Conservation (phyloP, 2,329 filamentous ascomycete genomes). For the Neodidymelliopsis sp. region DNA sequence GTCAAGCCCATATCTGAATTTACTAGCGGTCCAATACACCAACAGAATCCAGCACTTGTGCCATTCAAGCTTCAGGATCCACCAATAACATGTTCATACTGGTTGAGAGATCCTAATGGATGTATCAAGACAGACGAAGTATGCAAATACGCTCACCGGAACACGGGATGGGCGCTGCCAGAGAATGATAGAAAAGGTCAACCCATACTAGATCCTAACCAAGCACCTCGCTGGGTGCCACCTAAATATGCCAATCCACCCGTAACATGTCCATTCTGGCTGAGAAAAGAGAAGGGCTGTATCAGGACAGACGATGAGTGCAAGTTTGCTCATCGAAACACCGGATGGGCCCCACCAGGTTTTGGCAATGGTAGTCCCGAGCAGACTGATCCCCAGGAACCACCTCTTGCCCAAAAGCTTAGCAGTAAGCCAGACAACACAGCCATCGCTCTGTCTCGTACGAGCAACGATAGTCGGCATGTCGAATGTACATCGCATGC, state of each 20-base stretch:
- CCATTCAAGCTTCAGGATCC: constrained; percentile 20
- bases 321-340: constrained; percentile 34
- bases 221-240: background rate
- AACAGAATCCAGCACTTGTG: background rate
- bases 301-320: constrained; percentile 27
- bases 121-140: constrained; percentile 23
- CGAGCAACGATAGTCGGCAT: background rate
- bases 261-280: constrained; percentile 29
- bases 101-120: constrained; percentile 20
- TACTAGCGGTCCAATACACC: too few relatives aligned
- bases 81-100: constrained; percentile 31
- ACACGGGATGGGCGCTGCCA: constrained; percentile 27
- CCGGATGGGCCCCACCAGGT: constrained; percentile 24
- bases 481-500: too few relatives aligned
- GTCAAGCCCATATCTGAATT: background rate
- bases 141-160: constrained; percentile 31
- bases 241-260: constrained; percentile 8
- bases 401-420: background rate
- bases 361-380: background rate
- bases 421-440: background rate
- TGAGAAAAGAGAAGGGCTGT: constrained; percentile 21
- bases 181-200: background rate
- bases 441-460: background rate
- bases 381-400: background rate
- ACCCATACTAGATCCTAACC: constrained; percentile 18